These are phyloP conservation scores for Cryptococcus floricola DNA, from an alignment of 1,284 basidiomycete species.

Conservation along the genomic window DNA sequence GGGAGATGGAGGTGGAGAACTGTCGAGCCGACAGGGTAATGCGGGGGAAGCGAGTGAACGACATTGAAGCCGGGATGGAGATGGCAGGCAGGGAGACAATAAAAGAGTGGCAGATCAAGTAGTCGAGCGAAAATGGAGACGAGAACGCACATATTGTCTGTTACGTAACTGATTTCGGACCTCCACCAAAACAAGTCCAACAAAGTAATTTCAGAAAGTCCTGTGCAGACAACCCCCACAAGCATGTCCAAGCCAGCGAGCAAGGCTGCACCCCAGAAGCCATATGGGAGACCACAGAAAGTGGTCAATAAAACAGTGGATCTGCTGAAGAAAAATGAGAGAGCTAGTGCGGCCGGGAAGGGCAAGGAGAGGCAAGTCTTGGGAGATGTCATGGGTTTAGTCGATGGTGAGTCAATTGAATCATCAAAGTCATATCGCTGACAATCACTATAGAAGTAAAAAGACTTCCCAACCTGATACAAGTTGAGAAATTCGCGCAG, in stretches of 20 bases:
- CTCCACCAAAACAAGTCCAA: background rate
- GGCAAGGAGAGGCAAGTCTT: constrained; percentile 31
- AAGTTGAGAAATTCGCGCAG: constrained; percentile 82
- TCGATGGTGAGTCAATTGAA: constrained; percentile 21
- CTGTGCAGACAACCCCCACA: background rate
- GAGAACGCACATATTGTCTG: no score
- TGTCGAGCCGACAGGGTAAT: no score
- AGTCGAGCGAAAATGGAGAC: no score
- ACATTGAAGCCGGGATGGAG: no score
- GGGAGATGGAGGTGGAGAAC: no score
- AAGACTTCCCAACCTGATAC: constrained; percentile 67
- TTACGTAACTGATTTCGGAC: background rate
- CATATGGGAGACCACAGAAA: constrained; percentile 16
- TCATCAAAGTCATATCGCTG: background rate
- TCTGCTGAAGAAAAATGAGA: constrained; percentile 22
- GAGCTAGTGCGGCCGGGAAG: constrained; percentile 23
- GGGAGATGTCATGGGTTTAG: constrained; percentile 21
- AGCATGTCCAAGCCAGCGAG: constrained; percentile 10
- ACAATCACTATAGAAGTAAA: constrained; percentile 25
- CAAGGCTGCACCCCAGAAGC: constrained; percentile 9
- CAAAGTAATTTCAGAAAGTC: background rate
- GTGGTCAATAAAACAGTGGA: constrained; percentile 34
- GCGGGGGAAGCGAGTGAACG: no score
- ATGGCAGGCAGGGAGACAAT: no score
- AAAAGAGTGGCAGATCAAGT: no score